Evolutionary conservation across 306 rosid genomes (phyloP).

Genomic region (Hylodesmum podocarpum): DNA sequence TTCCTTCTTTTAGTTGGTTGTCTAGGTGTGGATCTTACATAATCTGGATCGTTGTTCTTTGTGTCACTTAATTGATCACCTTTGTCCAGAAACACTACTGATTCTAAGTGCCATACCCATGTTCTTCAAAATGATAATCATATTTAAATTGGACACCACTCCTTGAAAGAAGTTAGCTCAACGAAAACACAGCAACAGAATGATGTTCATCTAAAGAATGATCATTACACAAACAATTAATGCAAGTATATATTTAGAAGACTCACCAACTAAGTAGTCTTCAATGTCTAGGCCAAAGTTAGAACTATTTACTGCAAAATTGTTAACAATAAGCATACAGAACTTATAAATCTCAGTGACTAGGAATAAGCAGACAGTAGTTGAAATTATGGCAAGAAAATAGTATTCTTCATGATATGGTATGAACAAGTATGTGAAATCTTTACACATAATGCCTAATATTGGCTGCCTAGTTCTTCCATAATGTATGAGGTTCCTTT

Average conservation of each 20-base stretch:
- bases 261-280: slow-evolving; percentile 88
- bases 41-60: too few relatives aligned
- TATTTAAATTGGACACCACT: slow-evolving; percentile 9
- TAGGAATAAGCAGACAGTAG: not conserved
- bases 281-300: slow-evolving; percentile 83
- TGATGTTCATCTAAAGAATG: slow-evolving; percentile 7
- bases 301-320: slow-evolving; percentile 64
- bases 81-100: not conserved
- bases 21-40: too few relatives aligned
- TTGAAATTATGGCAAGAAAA: not conserved
- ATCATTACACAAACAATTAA: slow-evolving; percentile 6
- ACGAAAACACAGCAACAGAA: slow-evolving; percentile 1
- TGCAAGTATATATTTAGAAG: slow-evolving; percentile 13
- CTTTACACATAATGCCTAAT: not conserved
- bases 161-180: not conserved
- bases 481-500: not conserved
- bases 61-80: not conserved
- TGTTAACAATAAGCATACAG: slow-evolving; percentile 7
- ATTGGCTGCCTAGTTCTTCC: not conserved
- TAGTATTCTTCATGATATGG: not conserved
- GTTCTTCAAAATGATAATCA: slow-evolving; percentile 10
- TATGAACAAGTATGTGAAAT: slow-evolving; percentile 3
- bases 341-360: slow-evolving; percentile 1
- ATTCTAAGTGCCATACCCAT: slow-evolving; percentile 7
- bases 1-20: too few relatives aligned